phyloP scores from a whole-genome alignment of 768 basidiomycete species.

The Boletellus sp. region DNA sequence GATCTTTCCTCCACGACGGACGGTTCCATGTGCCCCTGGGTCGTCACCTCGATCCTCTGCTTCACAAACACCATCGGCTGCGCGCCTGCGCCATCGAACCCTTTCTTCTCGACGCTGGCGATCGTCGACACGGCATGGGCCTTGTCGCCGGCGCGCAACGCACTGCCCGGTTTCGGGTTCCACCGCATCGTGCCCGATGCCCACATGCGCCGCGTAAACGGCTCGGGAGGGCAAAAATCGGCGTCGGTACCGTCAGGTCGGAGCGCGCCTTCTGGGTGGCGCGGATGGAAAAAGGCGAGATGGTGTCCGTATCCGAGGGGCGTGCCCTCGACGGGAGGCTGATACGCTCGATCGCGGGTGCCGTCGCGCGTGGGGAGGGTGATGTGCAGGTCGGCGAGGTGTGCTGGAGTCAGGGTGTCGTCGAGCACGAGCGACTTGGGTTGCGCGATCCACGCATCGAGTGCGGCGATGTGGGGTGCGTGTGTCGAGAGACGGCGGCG shows the following conservation, averaged over 20 bases:
- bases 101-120: slow-evolving; percentile 56
- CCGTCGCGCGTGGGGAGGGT: slow-evolving; percentile 75
- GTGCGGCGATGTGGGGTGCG: slow-evolving; percentile 19
- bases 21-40: slow-evolving; percentile 40
- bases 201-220: slow-evolving; percentile 82
- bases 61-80: slow-evolving; percentile 75
- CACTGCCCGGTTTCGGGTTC: slow-evolving; percentile 37
- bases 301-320: slow-evolving; percentile 63
- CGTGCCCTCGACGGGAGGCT: slow-evolving; percentile 38
- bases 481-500: slow-evolving; percentile 14
- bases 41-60: slow-evolving; percentile 53
- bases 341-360: slow-evolving; percentile 38
- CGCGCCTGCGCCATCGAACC: slow-evolving; percentile 46
- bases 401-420: slow-evolving; percentile 54
- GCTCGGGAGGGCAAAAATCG: slow-evolving; percentile 67
- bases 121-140: slow-evolving; percentile 50
- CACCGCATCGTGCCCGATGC: slow-evolving; percentile 67
- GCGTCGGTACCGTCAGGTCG: slow-evolving; percentile 70
- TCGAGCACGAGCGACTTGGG: slow-evolving; percentile 43
- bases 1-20: slow-evolving; percentile 60
- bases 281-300: slow-evolving; percentile 70
- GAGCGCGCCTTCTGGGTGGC: slow-evolving; percentile 52
- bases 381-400: slow-evolving; percentile 59
- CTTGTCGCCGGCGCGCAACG: slow-evolving; percentile 51
- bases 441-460: slow-evolving; percentile 53